phyloP scores from a whole-genome alignment of 2,329 filamentous ascomycete genomes.

The Curvularia spicifera region DNA sequence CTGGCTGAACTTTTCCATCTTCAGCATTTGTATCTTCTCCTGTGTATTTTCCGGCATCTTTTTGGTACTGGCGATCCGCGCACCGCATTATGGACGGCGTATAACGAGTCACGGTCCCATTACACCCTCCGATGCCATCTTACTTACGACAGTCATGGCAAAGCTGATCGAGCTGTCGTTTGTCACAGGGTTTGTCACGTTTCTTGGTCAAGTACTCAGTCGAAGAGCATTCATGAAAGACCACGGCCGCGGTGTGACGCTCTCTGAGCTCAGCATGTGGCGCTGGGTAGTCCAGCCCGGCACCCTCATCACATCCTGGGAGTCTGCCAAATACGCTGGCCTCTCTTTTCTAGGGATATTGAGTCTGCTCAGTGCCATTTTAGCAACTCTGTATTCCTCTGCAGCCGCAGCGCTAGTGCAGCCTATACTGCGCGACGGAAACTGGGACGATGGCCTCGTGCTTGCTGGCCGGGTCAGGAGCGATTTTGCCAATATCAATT shows the following conservation, averaged over 20 bases:
- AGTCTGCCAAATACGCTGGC: conserved; percentile 68
- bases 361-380: conserved; percentile 68
- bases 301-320: conserved; percentile 72
- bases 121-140: conserved; percentile 67
- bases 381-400: conserved; percentile 76
- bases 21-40: conserved; percentile 64
- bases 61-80: conserved; percentile 65
- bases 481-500: conserved; percentile 68
- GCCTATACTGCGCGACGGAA: conserved; percentile 70
- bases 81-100: conserved; percentile 66
- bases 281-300: conserved; percentile 71
- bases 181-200: conserved; percentile 76
- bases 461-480: conserved; percentile 65
- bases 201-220: conserved; percentile 77
- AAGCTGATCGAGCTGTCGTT: conserved; percentile 81
- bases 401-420: conserved; percentile 74
- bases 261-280: conserved; percentile 80
- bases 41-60: conserved; percentile 71
- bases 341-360: conserved; percentile 68
- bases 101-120: conserved; percentile 63
- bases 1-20: conserved; percentile 57
- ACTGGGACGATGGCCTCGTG: conserved; percentile 53
- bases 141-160: conserved; percentile 72
- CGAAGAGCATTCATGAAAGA: conserved; percentile 67
- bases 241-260: conserved; percentile 67